Conservation (phyloP, 345 rosid genomes). For the Syzygium aqueum region DNA sequence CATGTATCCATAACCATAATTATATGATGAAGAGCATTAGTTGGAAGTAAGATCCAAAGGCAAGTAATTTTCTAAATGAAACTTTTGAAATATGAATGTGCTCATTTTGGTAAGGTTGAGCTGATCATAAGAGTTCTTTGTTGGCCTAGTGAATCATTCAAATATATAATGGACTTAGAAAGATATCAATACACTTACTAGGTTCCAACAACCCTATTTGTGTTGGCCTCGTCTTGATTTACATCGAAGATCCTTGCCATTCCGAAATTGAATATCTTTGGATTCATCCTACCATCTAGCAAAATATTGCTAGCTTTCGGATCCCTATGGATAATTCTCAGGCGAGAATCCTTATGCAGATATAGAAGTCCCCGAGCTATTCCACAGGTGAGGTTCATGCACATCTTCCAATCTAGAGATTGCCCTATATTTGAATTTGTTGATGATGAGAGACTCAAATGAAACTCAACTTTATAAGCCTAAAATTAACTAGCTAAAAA, state of each 20-base stretch:
- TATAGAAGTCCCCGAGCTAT: constrained; percentile 27
- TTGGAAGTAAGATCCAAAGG: neutral
- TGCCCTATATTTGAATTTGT: neutral
- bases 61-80: neutral
- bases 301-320: constrained; percentile 15
- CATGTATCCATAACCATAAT: constrained; percentile 19
- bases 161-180: neutral
- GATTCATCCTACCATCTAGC: constrained; percentile 17
- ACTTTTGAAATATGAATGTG: neutral
- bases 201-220: constrained; percentile 17
- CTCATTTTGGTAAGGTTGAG: neutral
- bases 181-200: neutral
- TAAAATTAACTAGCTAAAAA: neutral
- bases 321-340: constrained; percentile 24
- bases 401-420: constrained; percentile 14
- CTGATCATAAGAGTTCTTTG: neutral
- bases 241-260: constrained; percentile 25
- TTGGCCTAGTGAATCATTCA: neutral
- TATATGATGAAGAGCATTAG: neutral
- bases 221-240: constrained; percentile 18
- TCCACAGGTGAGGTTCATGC: constrained; percentile 21
- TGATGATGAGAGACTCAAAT: neutral
- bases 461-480: neutral
- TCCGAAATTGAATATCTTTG: constrained; percentile 24
- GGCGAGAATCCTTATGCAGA: constrained; percentile 31